Percentiles rank a stretch among this genome's conserved stretches.
These are phyloP conservation scores for Acanthamoeba divionensis DNA, from an alignment of 208 protist species.

Conservation along the genomic window DNA sequence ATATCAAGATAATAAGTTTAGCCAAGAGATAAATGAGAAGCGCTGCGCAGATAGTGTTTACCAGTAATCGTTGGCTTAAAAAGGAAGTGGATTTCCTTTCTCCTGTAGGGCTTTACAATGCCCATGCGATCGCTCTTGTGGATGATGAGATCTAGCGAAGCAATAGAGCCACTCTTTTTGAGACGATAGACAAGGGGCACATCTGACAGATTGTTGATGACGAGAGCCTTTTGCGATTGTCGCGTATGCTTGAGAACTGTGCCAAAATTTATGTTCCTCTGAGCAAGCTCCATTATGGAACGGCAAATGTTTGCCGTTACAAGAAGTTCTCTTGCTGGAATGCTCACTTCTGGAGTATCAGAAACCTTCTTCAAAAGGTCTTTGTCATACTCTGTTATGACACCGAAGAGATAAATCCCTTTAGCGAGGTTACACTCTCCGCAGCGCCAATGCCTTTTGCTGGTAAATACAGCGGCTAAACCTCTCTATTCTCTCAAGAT, in stretches of 20 bases:
- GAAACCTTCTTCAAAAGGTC: background rate
- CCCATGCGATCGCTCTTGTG: slow-evolving; percentile 63
- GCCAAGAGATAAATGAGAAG: background rate
- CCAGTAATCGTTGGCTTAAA: slow-evolving; percentile 68
- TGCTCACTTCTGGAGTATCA: background rate
- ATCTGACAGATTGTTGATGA: slow-evolving; percentile 73
- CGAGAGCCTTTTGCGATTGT: slow-evolving; percentile 58
- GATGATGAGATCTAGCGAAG: slow-evolving; percentile 70
- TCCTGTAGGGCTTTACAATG: slow-evolving; percentile 67
- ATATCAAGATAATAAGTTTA: background rate
- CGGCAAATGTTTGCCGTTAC: slow-evolving; percentile 66
- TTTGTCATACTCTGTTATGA: background rate
- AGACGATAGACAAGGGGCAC: slow-evolving; percentile 76
- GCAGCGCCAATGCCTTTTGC: no score
- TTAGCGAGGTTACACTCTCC: no score
- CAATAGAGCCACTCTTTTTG: slow-evolving; percentile 66
- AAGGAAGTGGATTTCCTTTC: slow-evolving; percentile 72
- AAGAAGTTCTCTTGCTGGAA: slow-evolving; percentile 8
- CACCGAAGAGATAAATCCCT: background rate
- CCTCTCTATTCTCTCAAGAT: no score
- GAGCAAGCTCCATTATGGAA: slow-evolving; percentile 71
- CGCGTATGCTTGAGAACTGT: slow-evolving; percentile 50
- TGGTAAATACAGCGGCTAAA: no score
- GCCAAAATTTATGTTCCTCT: slow-evolving; percentile 79
- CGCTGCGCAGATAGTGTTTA: background rate